Conservation (phyloP, 2,329 filamentous ascomycete species). For the Cladorrhinum sp. region DNA sequence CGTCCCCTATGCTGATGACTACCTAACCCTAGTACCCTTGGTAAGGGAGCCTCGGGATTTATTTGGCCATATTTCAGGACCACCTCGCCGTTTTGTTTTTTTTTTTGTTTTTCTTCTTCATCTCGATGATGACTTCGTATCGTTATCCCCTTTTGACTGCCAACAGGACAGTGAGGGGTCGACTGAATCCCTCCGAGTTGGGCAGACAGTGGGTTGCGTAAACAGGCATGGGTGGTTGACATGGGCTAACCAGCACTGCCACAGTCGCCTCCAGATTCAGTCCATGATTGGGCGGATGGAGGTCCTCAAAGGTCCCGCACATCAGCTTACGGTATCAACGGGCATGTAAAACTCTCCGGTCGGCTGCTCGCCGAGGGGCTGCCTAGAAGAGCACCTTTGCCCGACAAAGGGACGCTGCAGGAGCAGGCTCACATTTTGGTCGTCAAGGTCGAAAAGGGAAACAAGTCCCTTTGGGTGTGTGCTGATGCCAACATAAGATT, state of each 20-base stretch:
- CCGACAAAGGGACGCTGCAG: constrained; percentile 2
- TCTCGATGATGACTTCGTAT: not conserved
- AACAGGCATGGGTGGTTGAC: not conserved
- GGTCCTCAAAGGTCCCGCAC: constrained; percentile 2
- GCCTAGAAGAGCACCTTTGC: not conserved
- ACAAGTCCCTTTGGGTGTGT: not conserved
- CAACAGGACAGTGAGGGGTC: not conserved
- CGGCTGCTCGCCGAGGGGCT: not conserved
- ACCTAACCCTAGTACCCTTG: not conserved
- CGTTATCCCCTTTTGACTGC: not conserved
- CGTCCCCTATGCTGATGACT: no score
- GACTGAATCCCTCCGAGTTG: not conserved
- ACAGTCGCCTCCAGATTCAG: not conserved
- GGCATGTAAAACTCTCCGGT: not conserved
- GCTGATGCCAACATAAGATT: no score
- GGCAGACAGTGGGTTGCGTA: not conserved
- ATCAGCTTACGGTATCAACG: constrained; percentile 9
- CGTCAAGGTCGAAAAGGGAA: not conserved
- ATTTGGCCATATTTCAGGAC: not conserved
- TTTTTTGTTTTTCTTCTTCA: not conserved
- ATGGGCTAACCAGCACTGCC: constrained; percentile 4
- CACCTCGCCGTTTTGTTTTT: not conserved
- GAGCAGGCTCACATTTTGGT: not conserved
- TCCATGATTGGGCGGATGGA: constrained; percentile 1
- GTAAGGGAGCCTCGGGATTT: not conserved